Percentiles rank a stretch among this genome's conserved stretches.
phyloP scores from a whole-genome alignment of 208 protist species.

The Acanthamoeba healyi region DNA sequence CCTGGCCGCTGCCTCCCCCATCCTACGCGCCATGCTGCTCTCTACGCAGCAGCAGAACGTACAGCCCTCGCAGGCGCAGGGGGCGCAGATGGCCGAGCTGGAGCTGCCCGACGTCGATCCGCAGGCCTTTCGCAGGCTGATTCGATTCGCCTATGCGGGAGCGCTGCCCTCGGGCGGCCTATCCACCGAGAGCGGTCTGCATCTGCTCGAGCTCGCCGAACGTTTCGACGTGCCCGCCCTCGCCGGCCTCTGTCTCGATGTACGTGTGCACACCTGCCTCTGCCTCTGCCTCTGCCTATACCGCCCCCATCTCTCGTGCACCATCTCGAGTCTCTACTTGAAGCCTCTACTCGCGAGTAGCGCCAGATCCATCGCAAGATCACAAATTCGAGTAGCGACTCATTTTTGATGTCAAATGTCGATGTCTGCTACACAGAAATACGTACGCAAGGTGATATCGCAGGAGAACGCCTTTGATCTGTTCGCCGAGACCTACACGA shows the following conservation, averaged over 20 bases:
- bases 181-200: neutral
- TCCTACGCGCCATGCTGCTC: neutral
- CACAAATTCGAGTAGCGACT: too few species aligned
- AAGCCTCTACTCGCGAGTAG: neutral
- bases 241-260: conserved; percentile 9
- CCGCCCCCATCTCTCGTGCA: neutral
- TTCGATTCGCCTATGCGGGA: conserved; percentile 16
- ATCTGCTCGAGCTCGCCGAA: conserved; percentile 19
- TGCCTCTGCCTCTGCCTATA: neutral
- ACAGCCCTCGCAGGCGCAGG: neutral
- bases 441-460: conserved; percentile 36
- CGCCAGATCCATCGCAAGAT: neutral
- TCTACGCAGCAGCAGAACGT: too few species aligned
- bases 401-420: too few species aligned
- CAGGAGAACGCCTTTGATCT: conserved; percentile 47
- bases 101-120: conserved; percentile 19
- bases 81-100: neutral
- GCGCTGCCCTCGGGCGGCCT: neutral
- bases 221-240: conserved; percentile 27
- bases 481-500: conserved; percentile 54
- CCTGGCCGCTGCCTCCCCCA: neutral
- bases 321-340: neutral
- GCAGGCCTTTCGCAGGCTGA: neutral
- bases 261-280: too few species aligned
- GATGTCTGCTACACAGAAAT: neutral